Conservation (phyloP, 768 basidiomycete species). For the Favolaschia claudopus region DNA sequence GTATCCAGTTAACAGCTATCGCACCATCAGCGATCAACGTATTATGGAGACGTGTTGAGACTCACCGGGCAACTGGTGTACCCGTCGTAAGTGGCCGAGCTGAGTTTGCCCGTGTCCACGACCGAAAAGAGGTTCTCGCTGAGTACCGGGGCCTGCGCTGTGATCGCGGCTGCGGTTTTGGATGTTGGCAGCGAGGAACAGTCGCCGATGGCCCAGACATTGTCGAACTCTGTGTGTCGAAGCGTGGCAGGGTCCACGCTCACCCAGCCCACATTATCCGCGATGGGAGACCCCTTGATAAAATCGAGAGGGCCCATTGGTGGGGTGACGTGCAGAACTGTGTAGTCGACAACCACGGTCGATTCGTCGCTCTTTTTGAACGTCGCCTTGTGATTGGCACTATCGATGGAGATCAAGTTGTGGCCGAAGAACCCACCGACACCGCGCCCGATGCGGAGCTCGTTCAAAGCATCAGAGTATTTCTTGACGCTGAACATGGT, state of each 20-base stretch:
- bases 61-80: constrained; percentile 87
- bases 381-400: constrained; percentile 75
- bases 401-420: constrained; percentile 81
- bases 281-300: constrained; percentile 78
- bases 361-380: constrained; percentile 84
- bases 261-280: constrained; percentile 90
- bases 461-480: constrained; percentile 88
- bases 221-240: constrained; percentile 77
- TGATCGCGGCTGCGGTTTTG: constrained; percentile 96
- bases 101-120: constrained; percentile 75
- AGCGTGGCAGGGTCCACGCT: constrained; percentile 83
- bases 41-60: constrained; percentile 3
- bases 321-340: constrained; percentile 86
- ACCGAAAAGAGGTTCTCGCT: constrained; percentile 86
- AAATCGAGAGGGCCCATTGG: constrained; percentile 90
- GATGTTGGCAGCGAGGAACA: constrained; percentile 91
- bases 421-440: constrained; percentile 84
- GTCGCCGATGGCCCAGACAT: constrained; percentile 93
- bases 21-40: constrained; percentile 11
- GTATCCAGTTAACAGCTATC: constrained; percentile 80
- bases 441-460: constrained; percentile 78
- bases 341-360: constrained; percentile 77
- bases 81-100: constrained; percentile 81
- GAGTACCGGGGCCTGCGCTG: constrained; percentile 88
- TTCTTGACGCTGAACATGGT: constrained; percentile 98